Percentiles rank a stretch among this genome's conserved stretches.
phyloP scores from a whole-genome alignment of 2,329 filamentous ascomycete species.

The Colletotrichum viniferum region DNA sequence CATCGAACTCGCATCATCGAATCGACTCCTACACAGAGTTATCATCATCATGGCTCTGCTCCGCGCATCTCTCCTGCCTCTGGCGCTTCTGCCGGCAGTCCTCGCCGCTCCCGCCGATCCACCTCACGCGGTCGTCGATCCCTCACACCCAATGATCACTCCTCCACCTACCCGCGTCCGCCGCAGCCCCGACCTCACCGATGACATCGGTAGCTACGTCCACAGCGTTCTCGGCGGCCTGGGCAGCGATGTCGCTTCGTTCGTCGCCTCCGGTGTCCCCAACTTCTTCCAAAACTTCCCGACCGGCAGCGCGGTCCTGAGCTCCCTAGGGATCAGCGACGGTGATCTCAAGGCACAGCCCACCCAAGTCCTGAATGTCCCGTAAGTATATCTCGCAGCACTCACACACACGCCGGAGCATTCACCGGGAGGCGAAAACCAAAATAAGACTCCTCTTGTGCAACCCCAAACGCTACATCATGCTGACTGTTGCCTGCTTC shows the following conservation, averaged over 20 bases:
- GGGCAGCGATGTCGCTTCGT: slow-evolving; percentile 61
- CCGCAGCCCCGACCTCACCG: slow-evolving; percentile 30
- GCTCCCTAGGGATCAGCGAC: slow-evolving; percentile 63
- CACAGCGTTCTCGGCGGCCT: slow-evolving; percentile 54
- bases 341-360: slow-evolving; percentile 65
- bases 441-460: background rate
- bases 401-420: background rate
- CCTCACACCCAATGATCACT: slow-evolving; percentile 29
- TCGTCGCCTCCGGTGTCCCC: slow-evolving; percentile 67
- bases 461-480: background rate
- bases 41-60: background rate
- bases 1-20: background rate
- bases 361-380: slow-evolving; percentile 74
- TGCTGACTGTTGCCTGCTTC: slow-evolving; percentile 1
- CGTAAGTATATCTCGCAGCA: slow-evolving; percentile 43
- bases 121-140: background rate
- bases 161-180: slow-evolving; percentile 20
- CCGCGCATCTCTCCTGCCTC: background rate
- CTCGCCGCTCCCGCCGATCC: slow-evolving; percentile 21
- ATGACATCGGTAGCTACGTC: slow-evolving; percentile 54
- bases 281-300: slow-evolving; percentile 73
- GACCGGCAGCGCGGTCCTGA: slow-evolving; percentile 63
- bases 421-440: background rate
- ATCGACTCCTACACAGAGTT: background rate
- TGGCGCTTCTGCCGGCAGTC: slow-evolving; percentile 17